Base-by-base conservation (phyloP, 805 yeast species). In the Starmerella scarabaei region DNA sequence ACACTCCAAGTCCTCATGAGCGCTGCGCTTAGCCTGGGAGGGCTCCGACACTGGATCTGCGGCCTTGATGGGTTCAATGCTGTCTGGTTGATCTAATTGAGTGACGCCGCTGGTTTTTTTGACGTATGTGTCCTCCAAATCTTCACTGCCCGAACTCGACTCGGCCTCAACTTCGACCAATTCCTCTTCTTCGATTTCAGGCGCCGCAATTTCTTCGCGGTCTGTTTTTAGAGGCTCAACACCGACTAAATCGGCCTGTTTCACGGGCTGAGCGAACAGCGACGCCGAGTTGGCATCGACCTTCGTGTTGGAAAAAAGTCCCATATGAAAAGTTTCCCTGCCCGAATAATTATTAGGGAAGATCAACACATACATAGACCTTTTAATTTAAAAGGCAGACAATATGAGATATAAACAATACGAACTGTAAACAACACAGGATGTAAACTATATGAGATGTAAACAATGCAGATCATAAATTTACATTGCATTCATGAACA, bases 1-100 rank as follows among this genome's bases (percentile, higher is more conserved):
- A 59, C 82, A 81, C 50, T 73, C 81, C 36, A 80, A 64, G 56
- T 84, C 94, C n/a, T 62, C 62, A 77, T 79, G 79, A 34, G 76
- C 52, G 3, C 23, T 9, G 14, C 21, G 27, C 15, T 9, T 55
- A 53, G 36, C 24, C 12, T 33, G 30, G 5, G 29, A 49, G n/a
- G n/a, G n/a, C n/a, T n/a, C 19, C 18, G 16, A 28, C 20, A 7
- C 28, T 30, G 5, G 24, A 23, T 15, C 18, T 27, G 15, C 20
- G 38, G 15, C 27, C 32, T 27, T 37, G 20, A 17, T 32, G 36
- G 19, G 31, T 23, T 20, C 12, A 18, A 26, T 15, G 16, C 5
- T 21, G 6, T 20, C 28, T n/a, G 12, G 3, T 21, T 41, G 42
- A 23, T 35, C 42, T 18, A 40, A 45, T 31, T 12, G 7, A n/a